Base-by-base conservation (phyloP, 2,329 filamentous ascomycete species). In the Acrocalymma vagum region DNA sequence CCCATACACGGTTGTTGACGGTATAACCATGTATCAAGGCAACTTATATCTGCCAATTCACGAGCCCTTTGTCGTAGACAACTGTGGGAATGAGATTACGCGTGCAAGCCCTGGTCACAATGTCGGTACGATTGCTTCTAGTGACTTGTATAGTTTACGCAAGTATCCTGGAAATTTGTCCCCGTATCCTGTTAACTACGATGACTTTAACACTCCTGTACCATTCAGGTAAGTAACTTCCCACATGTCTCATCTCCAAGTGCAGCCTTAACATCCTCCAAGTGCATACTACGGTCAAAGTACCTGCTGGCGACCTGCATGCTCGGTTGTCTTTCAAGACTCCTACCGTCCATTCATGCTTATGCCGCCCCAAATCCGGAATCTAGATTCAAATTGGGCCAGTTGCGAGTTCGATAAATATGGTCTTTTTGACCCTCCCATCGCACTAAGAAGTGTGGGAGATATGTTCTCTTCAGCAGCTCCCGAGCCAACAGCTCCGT, bases 341-440 rank as follows among this genome's bases (percentile, higher is more conserved):
- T 35, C 45, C 2, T 56, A 51, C 27, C 32, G 35, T 15, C 50
- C 53, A 9, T 29, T 38, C 27, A 49, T 56, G 31, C 15, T 39
- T 13, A 53, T 56, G 49, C 53, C 53, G 6, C 40, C 46, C 2
- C 44, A 51, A 17, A 53, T 56, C 10, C 33, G 44, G 2, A 29
- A 56, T 15, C 25, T 56, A 9, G 53, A 53, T 34, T 35, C 44
- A 7, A 42, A 41, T n/a, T 56, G 49, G 53, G 36, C 32, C 8
- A 38, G 20, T 14, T 56, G 49, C 25, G 21, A 17, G 5, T 51
- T 38, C 15, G 33, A 47, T 20, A 18, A 38, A 5, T 50, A 47
- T 17, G 49, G 42, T 3, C 27, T 50, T 5, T 53, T 45, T 22
- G 53, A 56, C 32, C 49, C 49, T 2, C 49, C 53, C 1, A 42